phyloP scores from a whole-genome alignment of 1,139 yeast species.

The Debaryomycetaceae sp. region DNA sequence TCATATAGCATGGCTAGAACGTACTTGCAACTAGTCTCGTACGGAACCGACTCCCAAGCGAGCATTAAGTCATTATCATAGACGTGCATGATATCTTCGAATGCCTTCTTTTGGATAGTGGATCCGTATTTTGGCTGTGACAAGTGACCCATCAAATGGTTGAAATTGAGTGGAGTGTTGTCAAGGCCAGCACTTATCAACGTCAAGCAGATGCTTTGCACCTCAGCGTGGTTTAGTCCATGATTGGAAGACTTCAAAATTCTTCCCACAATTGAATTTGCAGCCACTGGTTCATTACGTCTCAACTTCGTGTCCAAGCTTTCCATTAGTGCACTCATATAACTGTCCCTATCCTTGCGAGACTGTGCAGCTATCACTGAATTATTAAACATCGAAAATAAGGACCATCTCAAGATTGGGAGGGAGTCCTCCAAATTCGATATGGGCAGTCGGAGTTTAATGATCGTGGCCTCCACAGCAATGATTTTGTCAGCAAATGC shows the following conservation, averaged over 20 bases:
- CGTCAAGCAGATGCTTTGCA: conserved; percentile 63
- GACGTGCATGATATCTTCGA: conserved; percentile 25
- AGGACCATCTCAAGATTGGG: conserved; percentile 44
- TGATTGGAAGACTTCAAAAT: conserved; percentile 22
- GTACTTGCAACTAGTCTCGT: conserved; percentile 38
- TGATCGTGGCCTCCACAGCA: conserved; percentile 60
- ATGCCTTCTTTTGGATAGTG: conserved; percentile 40
- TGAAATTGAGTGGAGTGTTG: conserved; percentile 62
- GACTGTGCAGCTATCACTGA: conserved; percentile 26
- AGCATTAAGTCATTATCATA: conserved; percentile 24
- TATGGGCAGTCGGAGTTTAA: conserved; percentile 58
- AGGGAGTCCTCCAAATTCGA: conserved; percentile 60
- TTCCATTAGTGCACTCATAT: conserved; percentile 42
- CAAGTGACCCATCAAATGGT: conserved; percentile 59
- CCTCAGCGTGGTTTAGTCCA: conserved; percentile 36
- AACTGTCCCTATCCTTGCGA: conserved; percentile 47
- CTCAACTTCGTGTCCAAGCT: conserved; percentile 11
- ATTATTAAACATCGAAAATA: conserved; percentile 15
- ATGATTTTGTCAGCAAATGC: conserved; percentile 51
- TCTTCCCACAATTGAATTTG: conserved; percentile 41
- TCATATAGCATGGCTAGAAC: conserved; percentile 59
- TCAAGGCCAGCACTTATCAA: conserved; percentile 81
- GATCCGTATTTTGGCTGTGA: conserved; percentile 45
- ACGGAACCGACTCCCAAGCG: conserved; percentile 47
- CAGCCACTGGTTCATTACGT: conserved; percentile 12